Conservation (phyloP, 352 stramenopile genomes). For the Peronosclerospora sorghi region DNA sequence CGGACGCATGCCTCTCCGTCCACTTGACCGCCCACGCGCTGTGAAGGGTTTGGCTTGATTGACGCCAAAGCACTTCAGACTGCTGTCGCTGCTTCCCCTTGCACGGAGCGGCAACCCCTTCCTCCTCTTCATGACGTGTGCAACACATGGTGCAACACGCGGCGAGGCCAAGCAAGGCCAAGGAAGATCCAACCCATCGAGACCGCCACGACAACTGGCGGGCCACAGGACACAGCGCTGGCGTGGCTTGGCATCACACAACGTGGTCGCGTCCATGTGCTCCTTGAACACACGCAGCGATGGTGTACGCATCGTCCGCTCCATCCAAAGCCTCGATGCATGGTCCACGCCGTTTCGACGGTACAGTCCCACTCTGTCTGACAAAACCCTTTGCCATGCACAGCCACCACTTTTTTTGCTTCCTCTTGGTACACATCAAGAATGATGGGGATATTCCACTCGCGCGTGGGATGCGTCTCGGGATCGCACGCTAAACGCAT, state of each 20-base stretch:
- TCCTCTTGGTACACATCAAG: constrained; percentile 63
- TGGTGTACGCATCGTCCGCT: constrained; percentile 31
- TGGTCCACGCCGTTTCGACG: constrained; percentile 12
- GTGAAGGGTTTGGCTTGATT: constrained; percentile 15
- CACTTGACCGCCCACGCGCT: constrained; percentile 17
- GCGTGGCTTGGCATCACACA: constrained; percentile 24
- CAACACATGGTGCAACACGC: constrained; percentile 11
- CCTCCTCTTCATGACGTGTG: constrained; percentile 5
- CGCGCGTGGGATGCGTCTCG: constrained; percentile 40
- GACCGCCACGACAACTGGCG: constrained; percentile 11
- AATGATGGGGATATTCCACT: constrained; percentile 73
- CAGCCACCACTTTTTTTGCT: constrained; percentile 42
- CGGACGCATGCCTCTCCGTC: too few relatives aligned
- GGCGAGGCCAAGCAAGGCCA: constrained; percentile 3
- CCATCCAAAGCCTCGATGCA: constrained; percentile 2
- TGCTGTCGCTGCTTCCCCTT: constrained; percentile 27
- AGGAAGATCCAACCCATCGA: constrained; percentile 11
- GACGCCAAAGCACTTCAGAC: constrained; percentile 10
- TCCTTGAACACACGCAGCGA: constrained; percentile 27
- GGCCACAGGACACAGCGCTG: constrained; percentile 12
- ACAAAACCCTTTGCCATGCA: constrained; percentile 59
- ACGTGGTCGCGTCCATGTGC: constrained; percentile 33
- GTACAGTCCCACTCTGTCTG: constrained; percentile 46
- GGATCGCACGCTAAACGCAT: constrained; percentile 61
- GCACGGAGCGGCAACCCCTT: constrained; percentile 8